Percentiles rank a stretch among this genome's conserved stretches.
phyloP scores from a whole-genome alignment of 2,329 filamentous ascomycete species.

The Paecilomyces formosus region DNA sequence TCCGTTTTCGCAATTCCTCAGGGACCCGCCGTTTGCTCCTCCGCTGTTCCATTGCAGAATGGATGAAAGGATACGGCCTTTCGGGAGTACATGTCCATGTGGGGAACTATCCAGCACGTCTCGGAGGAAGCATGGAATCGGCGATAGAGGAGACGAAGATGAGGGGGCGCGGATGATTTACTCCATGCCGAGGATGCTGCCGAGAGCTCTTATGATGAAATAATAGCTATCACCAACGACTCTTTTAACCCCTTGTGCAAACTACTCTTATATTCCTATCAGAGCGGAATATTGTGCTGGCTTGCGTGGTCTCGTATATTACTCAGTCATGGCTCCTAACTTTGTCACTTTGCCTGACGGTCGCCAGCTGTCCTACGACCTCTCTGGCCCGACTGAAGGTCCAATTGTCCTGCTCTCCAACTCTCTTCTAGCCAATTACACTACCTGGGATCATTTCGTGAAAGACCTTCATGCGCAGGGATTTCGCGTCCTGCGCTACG shows the following conservation, averaged over 20 bases:
- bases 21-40: conserved; percentile 21
- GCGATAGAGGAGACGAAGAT: not conserved
- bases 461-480: conserved; percentile 24
- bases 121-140: not conserved
- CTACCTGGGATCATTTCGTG: conserved; percentile 33
- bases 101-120: not conserved
- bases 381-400: conserved; percentile 11
- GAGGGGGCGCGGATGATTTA: not conserved
- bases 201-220: not conserved
- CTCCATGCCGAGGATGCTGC: not conserved
- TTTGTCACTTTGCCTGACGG: not conserved
- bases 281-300: not conserved
- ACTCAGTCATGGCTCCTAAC: not conserved
- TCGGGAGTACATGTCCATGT: not conserved
- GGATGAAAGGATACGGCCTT: not conserved
- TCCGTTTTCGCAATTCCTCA: conserved; percentile 28
- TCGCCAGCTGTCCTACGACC: conserved; percentile 5
- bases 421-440: conserved; percentile 29
- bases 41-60: not conserved
- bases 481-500: conserved; percentile 37
- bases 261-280: not conserved
- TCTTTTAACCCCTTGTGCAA: not conserved
- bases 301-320: not conserved
- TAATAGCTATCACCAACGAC: not conserved
- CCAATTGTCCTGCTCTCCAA: conserved; percentile 35